phyloP scores from a whole-genome alignment of 495 filamentous ascomycete species.

The Penicillium cosmopolitanum region DNA sequence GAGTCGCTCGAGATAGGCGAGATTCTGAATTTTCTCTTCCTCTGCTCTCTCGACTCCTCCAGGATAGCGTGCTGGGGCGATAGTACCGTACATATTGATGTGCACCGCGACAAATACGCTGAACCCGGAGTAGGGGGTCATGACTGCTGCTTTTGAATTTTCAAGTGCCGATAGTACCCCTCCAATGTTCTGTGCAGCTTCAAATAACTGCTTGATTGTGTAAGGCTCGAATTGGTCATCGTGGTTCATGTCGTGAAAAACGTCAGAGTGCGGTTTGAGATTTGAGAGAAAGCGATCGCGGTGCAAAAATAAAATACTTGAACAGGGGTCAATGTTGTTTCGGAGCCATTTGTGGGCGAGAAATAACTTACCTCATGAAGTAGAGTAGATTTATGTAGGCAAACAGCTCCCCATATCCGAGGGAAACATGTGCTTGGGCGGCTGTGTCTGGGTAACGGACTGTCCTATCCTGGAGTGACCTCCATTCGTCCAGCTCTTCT shows the following conservation, averaged over 20 bases:
- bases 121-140: conserved; percentile 50
- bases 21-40: conserved; percentile 39
- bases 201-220: conserved; percentile 42
- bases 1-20: conserved; percentile 43
- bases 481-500: conserved; percentile 47
- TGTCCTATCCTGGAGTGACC: conserved; percentile 43
- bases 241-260: conserved; percentile 29
- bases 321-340: background rate
- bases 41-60: conserved; percentile 43
- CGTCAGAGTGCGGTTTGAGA: conserved; percentile 32
- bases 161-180: conserved; percentile 41
- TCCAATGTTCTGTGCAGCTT: conserved; percentile 42
- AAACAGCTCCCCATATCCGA: conserved; percentile 49
- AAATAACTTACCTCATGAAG: conserved; percentile 43
- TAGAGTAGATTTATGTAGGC: conserved; percentile 50
- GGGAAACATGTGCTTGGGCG: conserved; percentile 45
- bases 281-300: conserved; percentile 45
- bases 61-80: conserved; percentile 41
- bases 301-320: conserved; percentile 45
- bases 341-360: background rate
- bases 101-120: conserved; percentile 51
- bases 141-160: conserved; percentile 40
- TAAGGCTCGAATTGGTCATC: conserved; percentile 22
- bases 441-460: conserved; percentile 43
- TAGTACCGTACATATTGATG: conserved; percentile 52